A percentile compares a stretch with the other conserved stretches of the same genome.
phyloP scores from a whole-genome alignment of 441 rosid genomes.

The Biscutella laevigata region DNA sequence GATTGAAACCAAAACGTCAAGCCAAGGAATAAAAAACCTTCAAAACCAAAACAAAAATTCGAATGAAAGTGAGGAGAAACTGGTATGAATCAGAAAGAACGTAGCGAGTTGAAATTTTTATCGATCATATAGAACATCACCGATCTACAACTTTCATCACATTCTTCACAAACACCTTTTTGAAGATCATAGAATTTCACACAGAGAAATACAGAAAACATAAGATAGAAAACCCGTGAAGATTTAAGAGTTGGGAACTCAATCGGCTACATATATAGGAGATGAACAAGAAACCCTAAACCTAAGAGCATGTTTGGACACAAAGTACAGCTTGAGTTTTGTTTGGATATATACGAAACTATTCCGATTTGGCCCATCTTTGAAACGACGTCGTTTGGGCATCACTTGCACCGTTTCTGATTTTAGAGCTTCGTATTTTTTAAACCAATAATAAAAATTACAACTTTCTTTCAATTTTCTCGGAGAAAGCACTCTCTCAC shows the following conservation, averaged over 20 bases:
- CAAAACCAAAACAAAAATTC: neutral
- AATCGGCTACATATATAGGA: slow-evolving; percentile 15
- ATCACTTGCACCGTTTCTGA: too few species aligned
- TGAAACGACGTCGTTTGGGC: too few species aligned
- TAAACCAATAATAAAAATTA: too few species aligned
- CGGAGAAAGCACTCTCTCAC: neutral
- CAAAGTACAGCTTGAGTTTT: neutral
- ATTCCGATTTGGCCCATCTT: neutral
- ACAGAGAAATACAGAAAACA: too few species aligned
- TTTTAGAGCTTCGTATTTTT: too few species aligned
- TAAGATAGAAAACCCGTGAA: too few species aligned
- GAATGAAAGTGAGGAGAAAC: neutral
- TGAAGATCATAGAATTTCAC: neutral
- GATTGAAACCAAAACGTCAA: neutral
- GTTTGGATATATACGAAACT: neutral
- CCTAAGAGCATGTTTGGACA: slow-evolving; percentile 2
- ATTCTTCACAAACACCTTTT: slow-evolving; percentile 10
- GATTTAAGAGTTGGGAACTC: too few species aligned
- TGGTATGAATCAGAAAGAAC: slow-evolving; percentile 54
- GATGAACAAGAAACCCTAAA: slow-evolving; percentile 4
- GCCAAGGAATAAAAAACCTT: neutral
- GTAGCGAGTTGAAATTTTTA: slow-evolving; percentile 38
- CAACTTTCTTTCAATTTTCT: neutral
- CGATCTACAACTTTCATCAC: slow-evolving; percentile 39
- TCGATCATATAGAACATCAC: slow-evolving; percentile 43